Evolutionary conservation across 23 red algal genomes (phyloP).

Genomic region (Gracilaria caudata): DNA sequence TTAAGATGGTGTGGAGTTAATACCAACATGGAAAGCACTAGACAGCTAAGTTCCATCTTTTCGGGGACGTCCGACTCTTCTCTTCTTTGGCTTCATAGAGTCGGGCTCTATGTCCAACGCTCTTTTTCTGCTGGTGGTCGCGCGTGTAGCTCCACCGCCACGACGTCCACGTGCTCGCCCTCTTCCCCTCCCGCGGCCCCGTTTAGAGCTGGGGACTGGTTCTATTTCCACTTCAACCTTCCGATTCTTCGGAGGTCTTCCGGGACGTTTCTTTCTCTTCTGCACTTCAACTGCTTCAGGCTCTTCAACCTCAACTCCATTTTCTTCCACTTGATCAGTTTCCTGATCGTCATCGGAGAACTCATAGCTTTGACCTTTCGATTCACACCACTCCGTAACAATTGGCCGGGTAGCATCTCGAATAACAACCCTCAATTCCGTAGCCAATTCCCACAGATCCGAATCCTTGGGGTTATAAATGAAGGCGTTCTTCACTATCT

Average conservation of each 20-base stretch:
- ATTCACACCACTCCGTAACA: slow-evolving; percentile 37
- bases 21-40: background rate
- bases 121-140: background rate
- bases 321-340: background rate
- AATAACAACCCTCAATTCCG: slow-evolving; percentile 47
- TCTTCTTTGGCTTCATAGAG: slow-evolving; percentile 19
- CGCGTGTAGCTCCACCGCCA: slow-evolving; percentile 17
- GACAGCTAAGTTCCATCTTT: background rate
- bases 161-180: slow-evolving; percentile 34
- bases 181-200: slow-evolving; percentile 34
- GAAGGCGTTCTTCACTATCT: slow-evolving; percentile 81
- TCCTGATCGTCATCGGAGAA: slow-evolving; percentile 36
- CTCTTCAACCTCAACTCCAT: background rate
- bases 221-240: slow-evolving; percentile 19
- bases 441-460: slow-evolving; percentile 75
- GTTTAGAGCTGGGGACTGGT: background rate
- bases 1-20: too few species aligned
- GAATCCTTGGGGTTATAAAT: slow-evolving; percentile 67
- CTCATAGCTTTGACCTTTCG: slow-evolving; percentile 6
- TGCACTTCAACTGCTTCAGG: background rate
- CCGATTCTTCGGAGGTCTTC: slow-evolving; percentile 20
- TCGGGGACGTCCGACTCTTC: slow-evolving; percentile 23
- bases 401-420: slow-evolving; percentile 35
- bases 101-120: background rate
- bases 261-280: background rate